Evolutionary conservation across 495 filamentous ascomycete genomes (phyloP), one percentile per base, ranked within the genome.

Genomic region (Annulohypoxylon bovei): DNA sequence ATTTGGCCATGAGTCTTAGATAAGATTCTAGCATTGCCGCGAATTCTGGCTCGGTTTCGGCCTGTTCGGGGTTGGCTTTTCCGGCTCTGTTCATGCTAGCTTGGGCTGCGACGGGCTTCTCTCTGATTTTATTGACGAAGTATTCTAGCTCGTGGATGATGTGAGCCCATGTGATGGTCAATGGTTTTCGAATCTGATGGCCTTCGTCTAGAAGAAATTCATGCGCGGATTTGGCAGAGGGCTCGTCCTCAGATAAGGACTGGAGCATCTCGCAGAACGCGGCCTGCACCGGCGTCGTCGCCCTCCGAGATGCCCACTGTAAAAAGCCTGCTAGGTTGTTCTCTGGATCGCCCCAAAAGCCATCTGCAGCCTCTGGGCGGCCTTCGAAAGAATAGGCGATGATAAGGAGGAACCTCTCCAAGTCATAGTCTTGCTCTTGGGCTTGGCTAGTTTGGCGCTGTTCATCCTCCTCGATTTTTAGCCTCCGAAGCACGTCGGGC

Each of bases 231-330:
- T 88, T 87, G 9, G 94, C 94, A 70, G 91, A 92, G 54, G 91
- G 87, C 57, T 92, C 88, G 33, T 92, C 92, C 35, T 89, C 85
- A 0, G 96, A 92, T 53, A 99, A 87, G 1, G 93, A 88, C 72
- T 92, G 90, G 8, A 99, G 84, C 89, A 98, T 91, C 77, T 98
- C 97, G 77, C 94, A 98, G 72, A 98, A 98, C 14, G 94, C 94
- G 73, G 93, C 94, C 57, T 93, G 93, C 30, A 96, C 88, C 16
- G 95, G 95, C 5, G 96, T 97, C 6, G 95, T 95, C 68, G 95
- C 93, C 68, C 94, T 86, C 67, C 90, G 89, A 1, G 96, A 97
- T 25, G 95, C 93, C 96, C 96, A 99, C 61, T 94, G 90, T 66
- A 99, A 83, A 75, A 99, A 99, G 4, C 95, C 95, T 68, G 91